Percentiles rank a stretch among this genome's conserved stretches.
Conservation (phyloP, 176 grass and related monocot species). For the Chloris gayana region DNA sequence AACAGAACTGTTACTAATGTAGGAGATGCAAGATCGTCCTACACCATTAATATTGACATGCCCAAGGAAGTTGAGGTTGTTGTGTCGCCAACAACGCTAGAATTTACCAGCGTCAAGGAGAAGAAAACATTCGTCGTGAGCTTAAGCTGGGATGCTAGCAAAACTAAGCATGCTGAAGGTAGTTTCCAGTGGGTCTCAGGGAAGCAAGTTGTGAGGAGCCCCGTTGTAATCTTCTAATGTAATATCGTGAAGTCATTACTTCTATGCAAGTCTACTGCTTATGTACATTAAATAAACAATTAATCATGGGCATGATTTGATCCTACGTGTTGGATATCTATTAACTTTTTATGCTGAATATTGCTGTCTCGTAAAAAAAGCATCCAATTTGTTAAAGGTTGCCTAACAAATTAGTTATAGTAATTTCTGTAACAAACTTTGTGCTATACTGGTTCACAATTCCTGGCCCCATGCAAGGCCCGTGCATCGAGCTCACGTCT, state of each 20-base stretch:
- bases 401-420: no score
- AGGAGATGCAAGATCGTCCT: constrained; percentile 21
- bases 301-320: not conserved
- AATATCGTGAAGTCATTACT: not conserved
- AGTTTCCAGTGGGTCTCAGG: constrained; percentile 44
- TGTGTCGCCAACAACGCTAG: constrained; percentile 39
- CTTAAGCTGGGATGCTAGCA: constrained; percentile 34
- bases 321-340: not conserved
- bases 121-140: constrained; percentile 42
- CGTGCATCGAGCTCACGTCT: no score
- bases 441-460: no score
- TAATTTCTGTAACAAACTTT: no score
- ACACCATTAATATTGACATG: constrained; percentile 28
- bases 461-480: no score
- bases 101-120: constrained; percentile 41
- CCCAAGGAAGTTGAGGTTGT: constrained; percentile 22
- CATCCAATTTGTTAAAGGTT: no score
- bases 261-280: not conserved
- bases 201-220: constrained; percentile 46
- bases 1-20: constrained; percentile 50
- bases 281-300: not conserved
- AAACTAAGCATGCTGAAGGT: constrained; percentile 18
- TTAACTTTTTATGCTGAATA: no score
- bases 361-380: no score
- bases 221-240: constrained; percentile 39